These are phyloP conservation scores for Botrytis tulipae DNA, from an alignment of 2,329 filamentous ascomycete species.

Conservation along the genomic window DNA sequence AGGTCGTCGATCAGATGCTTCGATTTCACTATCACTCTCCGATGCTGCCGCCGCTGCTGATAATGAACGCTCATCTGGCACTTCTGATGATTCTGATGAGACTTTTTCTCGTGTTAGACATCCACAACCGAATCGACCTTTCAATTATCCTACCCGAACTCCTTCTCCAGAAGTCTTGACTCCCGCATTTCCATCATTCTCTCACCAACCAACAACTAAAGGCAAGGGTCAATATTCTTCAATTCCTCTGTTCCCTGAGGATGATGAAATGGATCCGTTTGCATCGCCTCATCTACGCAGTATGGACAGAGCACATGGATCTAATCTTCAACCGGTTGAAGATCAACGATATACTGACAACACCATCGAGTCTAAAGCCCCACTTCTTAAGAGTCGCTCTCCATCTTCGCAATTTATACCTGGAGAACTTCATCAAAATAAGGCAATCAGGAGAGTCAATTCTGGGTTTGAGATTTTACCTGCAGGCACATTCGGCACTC, in stretches of 20 bases:
- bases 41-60: conserved; percentile 32
- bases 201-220: conserved; percentile 9
- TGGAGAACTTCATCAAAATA: conserved; percentile 41
- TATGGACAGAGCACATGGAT: conserved; percentile 14
- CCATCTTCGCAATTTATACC: conserved; percentile 40
- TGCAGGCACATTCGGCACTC: conserved; percentile 41
- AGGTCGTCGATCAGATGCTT: conserved; percentile 26
- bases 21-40: conserved; percentile 21
- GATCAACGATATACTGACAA: conserved; percentile 10
- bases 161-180: conserved; percentile 18
- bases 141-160: conserved; percentile 19
- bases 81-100: conserved; percentile 35
- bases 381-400: conserved; percentile 17
- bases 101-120: conserved; percentile 30
- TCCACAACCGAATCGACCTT: conserved; percentile 8
- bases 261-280: conserved; percentile 30
- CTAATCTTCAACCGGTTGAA: neutral
- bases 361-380: conserved; percentile 20
- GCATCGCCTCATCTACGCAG: conserved; percentile 22
- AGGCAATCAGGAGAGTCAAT: conserved; percentile 41
- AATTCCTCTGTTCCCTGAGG: conserved; percentile 24
- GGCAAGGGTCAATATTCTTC: conserved; percentile 31
- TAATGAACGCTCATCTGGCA: conserved; percentile 36
- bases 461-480: conserved; percentile 43
- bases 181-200: neutral